These are phyloP conservation scores for Penicillium cinerascens DNA, from an alignment of 495 filamentous ascomycete genomes.

Conservation along the genomic window DNA sequence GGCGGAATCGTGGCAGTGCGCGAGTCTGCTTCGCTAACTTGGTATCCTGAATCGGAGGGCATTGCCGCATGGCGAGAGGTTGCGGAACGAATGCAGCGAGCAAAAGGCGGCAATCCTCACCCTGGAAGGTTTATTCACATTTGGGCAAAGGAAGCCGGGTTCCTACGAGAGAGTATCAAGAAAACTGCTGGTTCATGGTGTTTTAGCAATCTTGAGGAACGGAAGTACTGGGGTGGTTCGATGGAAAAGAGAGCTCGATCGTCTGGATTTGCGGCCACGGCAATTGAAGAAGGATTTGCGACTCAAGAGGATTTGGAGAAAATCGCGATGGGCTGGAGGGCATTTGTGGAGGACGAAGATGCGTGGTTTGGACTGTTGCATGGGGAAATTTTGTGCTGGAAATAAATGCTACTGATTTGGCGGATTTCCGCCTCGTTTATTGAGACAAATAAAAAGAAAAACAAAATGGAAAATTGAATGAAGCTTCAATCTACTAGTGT, in stretches of 20 bases:
- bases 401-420: too few species aligned
- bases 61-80: conserved; percentile 39
- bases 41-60: conserved; percentile 46
- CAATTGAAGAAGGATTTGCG: conserved; percentile 35
- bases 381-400: conserved; percentile 53
- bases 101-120: conserved; percentile 45
- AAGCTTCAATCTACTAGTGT: too few species aligned
- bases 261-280: conserved; percentile 37
- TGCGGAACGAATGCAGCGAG: conserved; percentile 27
- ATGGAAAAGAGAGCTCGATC: conserved; percentile 41
- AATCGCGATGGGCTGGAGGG: conserved; percentile 41
- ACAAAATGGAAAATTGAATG: too few species aligned
- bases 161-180: conserved; percentile 25
- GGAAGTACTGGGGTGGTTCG: conserved; percentile 44
- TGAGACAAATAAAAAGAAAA: too few species aligned
- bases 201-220: conserved; percentile 42
- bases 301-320: conserved; percentile 34
- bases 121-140: conserved; percentile 44
- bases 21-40: conserved; percentile 42
- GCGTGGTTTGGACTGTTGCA: conserved; percentile 51
- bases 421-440: too few species aligned
- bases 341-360: conserved; percentile 44
- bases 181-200: conserved; percentile 45
- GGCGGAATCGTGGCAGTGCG: conserved; percentile 55
- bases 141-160: conserved; percentile 48